phyloP scores from a whole-genome alignment of 148 eudicot species.

The Amaranthus hypochondriacus region DNA sequence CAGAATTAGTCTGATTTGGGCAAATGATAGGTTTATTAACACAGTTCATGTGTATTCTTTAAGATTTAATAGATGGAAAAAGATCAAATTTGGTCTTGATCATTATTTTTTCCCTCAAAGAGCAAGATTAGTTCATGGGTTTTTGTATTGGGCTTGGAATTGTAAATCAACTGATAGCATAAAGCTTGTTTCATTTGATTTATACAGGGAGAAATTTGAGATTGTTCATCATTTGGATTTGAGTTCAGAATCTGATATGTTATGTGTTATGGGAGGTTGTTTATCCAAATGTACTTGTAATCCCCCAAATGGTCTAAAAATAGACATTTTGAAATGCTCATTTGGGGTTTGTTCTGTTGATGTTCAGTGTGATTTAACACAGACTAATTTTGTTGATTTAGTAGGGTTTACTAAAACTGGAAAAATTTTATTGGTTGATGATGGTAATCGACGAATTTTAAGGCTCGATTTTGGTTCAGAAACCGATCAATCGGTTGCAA shows the following conservation, averaged over 20 bases:
- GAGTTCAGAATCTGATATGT: too few species aligned
- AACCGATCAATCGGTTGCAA: too few species aligned
- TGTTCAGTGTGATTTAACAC: too few species aligned
- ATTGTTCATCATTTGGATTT: background rate
- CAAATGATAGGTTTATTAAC: background rate
- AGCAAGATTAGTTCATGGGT: background rate
- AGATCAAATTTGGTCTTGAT: background rate
- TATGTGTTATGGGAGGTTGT: conserved; percentile 10
- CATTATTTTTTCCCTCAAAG: background rate
- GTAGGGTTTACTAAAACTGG: too few species aligned
- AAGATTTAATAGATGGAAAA: background rate
- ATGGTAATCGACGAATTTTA: too few species aligned
- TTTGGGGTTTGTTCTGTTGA: background rate
- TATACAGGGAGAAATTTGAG: background rate
- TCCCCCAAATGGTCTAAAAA: background rate
- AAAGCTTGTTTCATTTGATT: background rate
- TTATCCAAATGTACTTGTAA: background rate
- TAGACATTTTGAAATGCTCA: background rate
- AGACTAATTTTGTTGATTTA: too few species aligned
- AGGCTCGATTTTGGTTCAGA: too few species aligned
- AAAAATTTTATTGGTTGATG: too few species aligned
- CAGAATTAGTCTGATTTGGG: background rate
- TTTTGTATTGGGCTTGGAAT: background rate
- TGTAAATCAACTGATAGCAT: too few species aligned
- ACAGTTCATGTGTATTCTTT: background rate